Conservation (phyloP, 441 rosid species). For the Mallotus japonicus region DNA sequence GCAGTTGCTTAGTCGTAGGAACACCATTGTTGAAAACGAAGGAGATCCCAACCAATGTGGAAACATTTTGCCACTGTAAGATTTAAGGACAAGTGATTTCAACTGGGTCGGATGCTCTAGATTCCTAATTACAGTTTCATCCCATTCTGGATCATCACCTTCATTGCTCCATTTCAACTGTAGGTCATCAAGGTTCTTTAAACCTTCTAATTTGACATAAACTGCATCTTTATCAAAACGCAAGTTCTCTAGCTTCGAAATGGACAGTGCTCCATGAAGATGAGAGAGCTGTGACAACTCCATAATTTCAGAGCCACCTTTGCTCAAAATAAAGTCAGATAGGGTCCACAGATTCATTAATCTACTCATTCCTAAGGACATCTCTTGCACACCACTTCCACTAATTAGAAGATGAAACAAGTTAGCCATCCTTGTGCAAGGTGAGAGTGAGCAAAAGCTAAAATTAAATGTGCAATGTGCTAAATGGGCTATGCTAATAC, state of each 20-base stretch:
- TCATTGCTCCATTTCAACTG: conserved; percentile 19
- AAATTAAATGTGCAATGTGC: no score
- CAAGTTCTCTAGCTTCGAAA: conserved; percentile 20
- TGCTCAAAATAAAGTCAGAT: conserved; percentile 20
- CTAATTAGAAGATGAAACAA: conserved; percentile 23
- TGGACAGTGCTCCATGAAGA: conserved; percentile 23
- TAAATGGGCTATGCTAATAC: no score
- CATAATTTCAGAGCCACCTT: conserved; percentile 16
- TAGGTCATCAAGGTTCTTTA: conserved; percentile 13
- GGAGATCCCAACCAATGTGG: conserved; percentile 24
- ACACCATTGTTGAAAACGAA: conserved; percentile 11
- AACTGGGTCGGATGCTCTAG: conserved; percentile 21
- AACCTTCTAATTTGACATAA: neutral
- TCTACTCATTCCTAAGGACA: conserved; percentile 22
- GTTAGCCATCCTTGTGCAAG: neutral
- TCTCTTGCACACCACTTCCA: conserved; percentile 8
- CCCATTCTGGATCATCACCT: neutral
- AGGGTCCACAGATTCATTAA: conserved; percentile 20
- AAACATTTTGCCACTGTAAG: conserved; percentile 11
- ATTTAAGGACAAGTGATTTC: conserved; percentile 15
- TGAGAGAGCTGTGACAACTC: conserved; percentile 18
- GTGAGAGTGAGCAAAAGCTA: no score
- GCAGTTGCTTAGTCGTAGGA: conserved; percentile 11
- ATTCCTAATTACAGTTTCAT: conserved; percentile 9
- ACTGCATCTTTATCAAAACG: conserved; percentile 1